Percentiles rank a stretch among this genome's conserved stretches.
Evolutionary conservation across 2,329 filamentous ascomycete genomes (phyloP).

Genomic region (Acrocalymma vagum): DNA sequence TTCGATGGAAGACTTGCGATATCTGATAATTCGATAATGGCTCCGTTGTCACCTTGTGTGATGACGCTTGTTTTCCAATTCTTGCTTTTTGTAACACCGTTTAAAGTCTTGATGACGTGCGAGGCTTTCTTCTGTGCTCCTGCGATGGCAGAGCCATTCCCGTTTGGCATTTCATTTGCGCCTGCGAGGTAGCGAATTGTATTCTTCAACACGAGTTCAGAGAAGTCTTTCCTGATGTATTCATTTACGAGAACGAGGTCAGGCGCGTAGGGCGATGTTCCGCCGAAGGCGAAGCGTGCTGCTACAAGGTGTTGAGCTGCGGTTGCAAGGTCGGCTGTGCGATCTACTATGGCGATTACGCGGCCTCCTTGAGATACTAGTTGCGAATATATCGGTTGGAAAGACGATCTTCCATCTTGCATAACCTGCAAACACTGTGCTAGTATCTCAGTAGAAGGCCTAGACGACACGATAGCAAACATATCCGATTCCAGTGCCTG

Average conservation of each 20-base stretch:
- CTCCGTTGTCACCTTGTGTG: conserved; percentile 32
- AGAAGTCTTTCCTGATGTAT: conserved; percentile 64
- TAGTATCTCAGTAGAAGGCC: conserved; percentile 35
- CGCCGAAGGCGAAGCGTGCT: conserved; percentile 64
- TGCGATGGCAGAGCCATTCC: conserved; percentile 4
- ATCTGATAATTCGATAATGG: conserved; percentile 36
- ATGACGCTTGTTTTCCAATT: conserved; percentile 30
- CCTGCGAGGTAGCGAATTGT: conserved; percentile 37
- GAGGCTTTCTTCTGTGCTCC: conserved; percentile 17
- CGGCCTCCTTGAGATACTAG: conserved; percentile 46
- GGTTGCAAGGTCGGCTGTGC: conserved; percentile 62
- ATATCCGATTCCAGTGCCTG: conserved; percentile 58
- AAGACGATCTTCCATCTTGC: conserved; percentile 32
- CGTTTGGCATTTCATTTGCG: conserved; percentile 7
- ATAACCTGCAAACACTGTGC: conserved; percentile 39
- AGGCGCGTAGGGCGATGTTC: conserved; percentile 67
- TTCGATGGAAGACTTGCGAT: conserved; percentile 43
- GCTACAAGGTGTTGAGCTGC: conserved; percentile 63
- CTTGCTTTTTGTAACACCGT: conserved; percentile 18
- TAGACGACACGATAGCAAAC: conserved; percentile 53
- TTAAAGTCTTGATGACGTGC: conserved; percentile 10
- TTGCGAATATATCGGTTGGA: conserved; percentile 32
- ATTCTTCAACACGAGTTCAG: conserved; percentile 57
- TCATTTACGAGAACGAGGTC: conserved; percentile 73
- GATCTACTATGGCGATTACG: conserved; percentile 67